A percentile compares a stretch with the other conserved stretches of the same genome.
phyloP scores from a whole-genome alignment of 495 filamentous ascomycete species.

The Neurospora sp. region DNA sequence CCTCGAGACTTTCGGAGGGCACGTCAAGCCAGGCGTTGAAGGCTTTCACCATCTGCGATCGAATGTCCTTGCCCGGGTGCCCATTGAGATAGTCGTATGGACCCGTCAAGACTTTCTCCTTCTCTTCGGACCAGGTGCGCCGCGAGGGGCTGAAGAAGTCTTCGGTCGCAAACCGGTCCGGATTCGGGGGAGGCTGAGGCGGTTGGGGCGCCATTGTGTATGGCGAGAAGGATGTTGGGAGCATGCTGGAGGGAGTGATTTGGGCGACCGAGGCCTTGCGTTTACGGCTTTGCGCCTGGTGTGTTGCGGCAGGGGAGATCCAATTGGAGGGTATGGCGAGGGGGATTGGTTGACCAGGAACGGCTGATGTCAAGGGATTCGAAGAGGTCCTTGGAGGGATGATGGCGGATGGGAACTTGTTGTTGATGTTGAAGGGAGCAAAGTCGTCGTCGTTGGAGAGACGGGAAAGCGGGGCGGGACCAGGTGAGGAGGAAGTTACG shows the following conservation, averaged over 20 bases:
- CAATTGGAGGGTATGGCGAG: constrained; percentile 17
- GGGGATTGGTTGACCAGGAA: neutral
- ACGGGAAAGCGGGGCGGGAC: neutral
- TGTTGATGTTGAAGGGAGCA: constrained; percentile 2
- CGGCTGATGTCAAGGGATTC: constrained; percentile 21
- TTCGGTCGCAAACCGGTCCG: constrained; percentile 35
- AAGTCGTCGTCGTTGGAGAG: neutral
- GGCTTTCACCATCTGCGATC: constrained; percentile 72
- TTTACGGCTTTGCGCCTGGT: constrained; percentile 17
- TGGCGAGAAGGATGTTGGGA: constrained; percentile 15
- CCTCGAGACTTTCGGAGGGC: constrained; percentile 60
- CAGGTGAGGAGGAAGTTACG: constrained; percentile 7
- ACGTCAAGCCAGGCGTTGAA: constrained; percentile 90
- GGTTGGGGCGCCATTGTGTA: constrained; percentile 21
- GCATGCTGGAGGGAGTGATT: constrained; percentile 8
- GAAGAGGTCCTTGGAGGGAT: constrained; percentile 71
- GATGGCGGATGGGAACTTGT: constrained; percentile 54
- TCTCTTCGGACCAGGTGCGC: constrained; percentile 54
- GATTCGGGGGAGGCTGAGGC: constrained; percentile 28
- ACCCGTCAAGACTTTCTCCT: constrained; percentile 70
- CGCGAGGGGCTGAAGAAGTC: constrained; percentile 30
- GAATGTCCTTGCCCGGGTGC: constrained; percentile 87
- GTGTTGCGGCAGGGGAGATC: constrained; percentile 8
- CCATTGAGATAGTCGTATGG: constrained; percentile 82
- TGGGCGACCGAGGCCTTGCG: constrained; percentile 25